A percentile compares a stretch with the other conserved stretches of the same genome.
phyloP scores from a whole-genome alignment of 257 asterid genomes.

The Nicotiana tomentosiformis region DNA sequence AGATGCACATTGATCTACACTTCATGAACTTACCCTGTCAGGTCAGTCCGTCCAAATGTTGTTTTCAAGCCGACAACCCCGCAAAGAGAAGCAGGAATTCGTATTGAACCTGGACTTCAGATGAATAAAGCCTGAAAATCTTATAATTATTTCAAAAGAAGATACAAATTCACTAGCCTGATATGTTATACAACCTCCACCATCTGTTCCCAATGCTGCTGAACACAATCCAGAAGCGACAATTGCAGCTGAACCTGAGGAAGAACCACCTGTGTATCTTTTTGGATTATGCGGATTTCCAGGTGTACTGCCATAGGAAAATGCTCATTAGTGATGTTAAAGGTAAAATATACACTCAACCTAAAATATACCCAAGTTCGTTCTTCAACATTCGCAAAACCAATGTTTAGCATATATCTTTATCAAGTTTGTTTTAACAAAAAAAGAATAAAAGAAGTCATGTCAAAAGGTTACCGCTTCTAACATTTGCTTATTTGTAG shows the following conservation, averaged over 20 bases:
- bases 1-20: background rate
- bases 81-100: conserved; percentile 93
- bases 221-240: conserved; percentile 95
- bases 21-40: conserved; percentile 59
- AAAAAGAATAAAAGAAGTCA: background rate
- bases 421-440: background rate
- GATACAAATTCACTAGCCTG: conserved; percentile 15
- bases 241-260: conserved; percentile 97
- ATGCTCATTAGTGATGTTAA: background rate
- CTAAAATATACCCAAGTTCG: background rate
- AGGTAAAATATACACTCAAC: background rate
- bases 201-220: conserved; percentile 98
- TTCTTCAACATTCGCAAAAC: background rate
- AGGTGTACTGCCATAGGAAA: conserved; percentile 56
- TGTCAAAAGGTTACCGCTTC: background rate
- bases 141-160: background rate
- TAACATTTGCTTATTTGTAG: background rate
- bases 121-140: background rate
- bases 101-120: conserved; percentile 69
- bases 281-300: conserved; percentile 96
- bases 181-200: conserved; percentile 75
- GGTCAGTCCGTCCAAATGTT: conserved; percentile 78
- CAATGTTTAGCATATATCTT: background rate
- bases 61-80: conserved; percentile 94
- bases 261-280: conserved; percentile 98